These are phyloP conservation scores for Monilinia fructigena DNA, from an alignment of 2,329 filamentous ascomycete species.

Conservation along the genomic window DNA sequence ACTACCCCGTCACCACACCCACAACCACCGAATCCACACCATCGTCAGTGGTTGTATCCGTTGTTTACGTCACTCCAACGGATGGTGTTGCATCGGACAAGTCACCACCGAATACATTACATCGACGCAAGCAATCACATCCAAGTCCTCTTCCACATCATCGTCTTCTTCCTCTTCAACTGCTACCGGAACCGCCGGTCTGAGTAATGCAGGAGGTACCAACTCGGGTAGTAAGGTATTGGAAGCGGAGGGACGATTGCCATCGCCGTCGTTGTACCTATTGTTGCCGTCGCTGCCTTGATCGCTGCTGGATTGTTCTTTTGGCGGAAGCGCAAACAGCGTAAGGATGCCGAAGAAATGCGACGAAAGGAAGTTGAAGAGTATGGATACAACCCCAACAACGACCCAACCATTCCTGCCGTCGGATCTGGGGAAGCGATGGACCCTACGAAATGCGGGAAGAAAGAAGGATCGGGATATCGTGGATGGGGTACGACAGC, in stretches of 20 bases:
- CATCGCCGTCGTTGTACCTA: conserved; percentile 89
- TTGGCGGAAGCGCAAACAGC: conserved; percentile 85
- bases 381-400: conserved; percentile 97
- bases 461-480: conserved; percentile 76
- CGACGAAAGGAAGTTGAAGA: conserved; percentile 95
- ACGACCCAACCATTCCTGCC: conserved; percentile 75
- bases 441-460: conserved; percentile 74
- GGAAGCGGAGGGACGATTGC: conserved; percentile 71
- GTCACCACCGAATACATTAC: conserved; percentile 28
- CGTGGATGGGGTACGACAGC: conserved; percentile 88
- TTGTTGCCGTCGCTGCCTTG: conserved; percentile 80
- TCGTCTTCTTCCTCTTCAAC: conserved; percentile 33
- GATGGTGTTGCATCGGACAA: conserved; percentile 14
- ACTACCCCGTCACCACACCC: conserved; percentile 30
- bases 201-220: conserved; percentile 13
- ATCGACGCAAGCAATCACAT: conserved; percentile 22
- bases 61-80: conserved; percentile 17
- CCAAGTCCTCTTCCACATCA: conserved; percentile 24
- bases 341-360: conserved; percentile 81
- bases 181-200: conserved; percentile 28
- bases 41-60: conserved; percentile 25
- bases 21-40: conserved; percentile 36
- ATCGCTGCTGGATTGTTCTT: conserved; percentile 75
- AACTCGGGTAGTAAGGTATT: background rate
- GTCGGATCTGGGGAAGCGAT: conserved; percentile 47